Conservation (phyloP, 2,329 filamentous ascomycete species). For the Aphanoascus verrucosus region DNA sequence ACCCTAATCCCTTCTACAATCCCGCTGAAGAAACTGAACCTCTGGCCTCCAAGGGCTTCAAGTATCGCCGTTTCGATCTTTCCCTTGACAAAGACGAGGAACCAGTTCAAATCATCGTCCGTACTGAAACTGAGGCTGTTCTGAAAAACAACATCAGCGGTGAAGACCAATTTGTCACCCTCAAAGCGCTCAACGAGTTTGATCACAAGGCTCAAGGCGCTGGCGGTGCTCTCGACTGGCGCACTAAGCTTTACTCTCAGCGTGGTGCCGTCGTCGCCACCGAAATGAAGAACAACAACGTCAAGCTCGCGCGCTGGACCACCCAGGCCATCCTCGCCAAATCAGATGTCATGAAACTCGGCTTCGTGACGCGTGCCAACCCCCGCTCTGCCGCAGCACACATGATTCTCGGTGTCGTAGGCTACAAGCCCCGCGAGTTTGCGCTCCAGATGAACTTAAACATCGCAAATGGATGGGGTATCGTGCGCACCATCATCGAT, state of each 20-base stretch:
- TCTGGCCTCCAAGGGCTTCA: slow-evolving; percentile 92
- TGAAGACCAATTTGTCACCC: slow-evolving; percentile 79
- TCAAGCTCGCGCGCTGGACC: slow-evolving; percentile 96
- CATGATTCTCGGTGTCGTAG: slow-evolving; percentile 86
- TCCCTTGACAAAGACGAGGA: slow-evolving; percentile 85
- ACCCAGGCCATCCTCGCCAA: slow-evolving; percentile 93
- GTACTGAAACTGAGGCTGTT: slow-evolving; percentile 89
- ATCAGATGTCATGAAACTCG: slow-evolving; percentile 98
- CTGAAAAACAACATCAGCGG: slow-evolving; percentile 88
- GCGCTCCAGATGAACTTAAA: slow-evolving; percentile 97
- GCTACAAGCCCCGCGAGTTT: slow-evolving; percentile 97
- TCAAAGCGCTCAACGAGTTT: slow-evolving; percentile 98
- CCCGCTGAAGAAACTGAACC: slow-evolving; percentile 84
- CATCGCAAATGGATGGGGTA: slow-evolving; percentile 95
- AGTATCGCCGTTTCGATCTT: slow-evolving; percentile 93
- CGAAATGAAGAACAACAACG: slow-evolving; percentile 99
- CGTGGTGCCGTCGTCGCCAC: slow-evolving; percentile 95
- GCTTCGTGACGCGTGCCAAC: slow-evolving; percentile 90
- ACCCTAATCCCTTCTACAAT: slow-evolving; percentile 98
- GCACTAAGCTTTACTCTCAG: slow-evolving; percentile 85
- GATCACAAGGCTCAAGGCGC: slow-evolving; percentile 95
- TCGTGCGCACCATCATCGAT: slow-evolving; percentile 94
- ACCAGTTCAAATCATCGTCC: slow-evolving; percentile 82
- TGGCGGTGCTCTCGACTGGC: slow-evolving; percentile 92
- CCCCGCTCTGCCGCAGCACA: slow-evolving; percentile 89